phyloP scores from a whole-genome alignment of 768 basidiomycete genomes.

The Pholiota molesta region DNA sequence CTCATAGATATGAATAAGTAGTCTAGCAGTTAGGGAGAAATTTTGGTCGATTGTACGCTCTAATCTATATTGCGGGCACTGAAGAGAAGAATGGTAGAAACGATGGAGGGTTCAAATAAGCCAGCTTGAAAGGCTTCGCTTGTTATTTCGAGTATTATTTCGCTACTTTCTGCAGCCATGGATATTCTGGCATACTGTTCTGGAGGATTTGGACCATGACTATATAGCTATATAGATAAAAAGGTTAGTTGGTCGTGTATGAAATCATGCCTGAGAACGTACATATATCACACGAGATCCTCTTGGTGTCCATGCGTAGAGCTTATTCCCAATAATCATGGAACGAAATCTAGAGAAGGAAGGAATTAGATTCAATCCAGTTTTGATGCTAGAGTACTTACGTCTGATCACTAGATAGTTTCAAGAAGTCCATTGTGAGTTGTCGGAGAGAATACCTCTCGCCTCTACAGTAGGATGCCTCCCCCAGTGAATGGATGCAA shows the following conservation, averaged over 20 bases:
- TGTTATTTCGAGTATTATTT: constrained; percentile 20
- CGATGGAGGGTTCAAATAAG: constrained; percentile 19
- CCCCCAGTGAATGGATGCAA: constrained; percentile 20
- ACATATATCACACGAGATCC: constrained; percentile 16
- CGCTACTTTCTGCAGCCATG: constrained; percentile 1
- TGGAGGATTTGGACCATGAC: constrained; percentile 22
- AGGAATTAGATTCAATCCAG: background rate
- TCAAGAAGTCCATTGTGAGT: constrained; percentile 20
- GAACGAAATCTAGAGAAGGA: constrained; percentile 16
- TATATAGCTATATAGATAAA: constrained; percentile 16
- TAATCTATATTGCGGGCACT: constrained; percentile 14
- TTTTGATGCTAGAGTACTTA: background rate
- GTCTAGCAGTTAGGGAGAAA: background rate
- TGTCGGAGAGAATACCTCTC: constrained; percentile 17
- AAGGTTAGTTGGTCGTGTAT: background rate
- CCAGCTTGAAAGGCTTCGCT: constrained; percentile 19
- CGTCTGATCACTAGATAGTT: constrained; percentile 20
- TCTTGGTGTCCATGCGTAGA: constrained; percentile 21
- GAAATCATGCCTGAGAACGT: background rate
- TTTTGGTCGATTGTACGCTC: background rate
- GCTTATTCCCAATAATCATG: constrained; percentile 15
- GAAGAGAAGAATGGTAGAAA: constrained; percentile 16
- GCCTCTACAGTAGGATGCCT: constrained; percentile 21
- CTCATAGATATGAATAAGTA: background rate
- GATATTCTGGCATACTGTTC: constrained; percentile 20